These are phyloP conservation scores for Erodium texanum DNA, from an alignment of 441 rosid species.

Conservation along the genomic window DNA sequence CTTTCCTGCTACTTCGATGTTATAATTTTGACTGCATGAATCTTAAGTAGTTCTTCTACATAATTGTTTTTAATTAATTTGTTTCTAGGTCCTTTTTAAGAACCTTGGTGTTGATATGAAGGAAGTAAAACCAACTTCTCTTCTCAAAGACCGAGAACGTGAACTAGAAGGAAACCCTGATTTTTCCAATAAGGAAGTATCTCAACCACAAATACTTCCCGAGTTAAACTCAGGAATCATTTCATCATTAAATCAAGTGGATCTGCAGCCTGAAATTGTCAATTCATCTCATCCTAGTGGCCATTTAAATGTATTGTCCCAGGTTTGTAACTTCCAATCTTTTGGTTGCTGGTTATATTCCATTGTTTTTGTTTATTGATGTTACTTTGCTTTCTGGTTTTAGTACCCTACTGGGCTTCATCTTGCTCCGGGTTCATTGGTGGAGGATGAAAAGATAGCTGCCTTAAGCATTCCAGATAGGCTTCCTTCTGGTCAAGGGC, in stretches of 20 bases:
- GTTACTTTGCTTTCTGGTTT: conserved; percentile 12
- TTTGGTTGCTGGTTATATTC: conserved; percentile 7
- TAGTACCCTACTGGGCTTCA: conserved; percentile 72
- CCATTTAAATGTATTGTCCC: conserved; percentile 58
- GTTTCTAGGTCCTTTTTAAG: conserved; percentile 75
- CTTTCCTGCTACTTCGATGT: neutral
- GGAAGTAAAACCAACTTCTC: conserved; percentile 83
- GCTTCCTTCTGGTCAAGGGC: conserved; percentile 74
- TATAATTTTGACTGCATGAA: neutral
- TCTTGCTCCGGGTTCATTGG: conserved; percentile 50
- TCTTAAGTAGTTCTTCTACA: neutral
- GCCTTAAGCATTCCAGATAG: conserved; percentile 74
- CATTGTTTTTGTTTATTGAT: neutral
- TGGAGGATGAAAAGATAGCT: conserved; percentile 82
- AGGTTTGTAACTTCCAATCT: conserved; percentile 41
- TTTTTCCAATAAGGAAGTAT: conserved; percentile 84
- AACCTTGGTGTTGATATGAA: conserved; percentile 90
- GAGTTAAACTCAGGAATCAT: conserved; percentile 67
- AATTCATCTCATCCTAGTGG: conserved; percentile 61
- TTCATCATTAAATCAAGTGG: conserved; percentile 60
- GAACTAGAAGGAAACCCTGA: conserved; percentile 98
- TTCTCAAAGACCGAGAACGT: conserved; percentile 85
- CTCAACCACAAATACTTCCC: conserved; percentile 64
- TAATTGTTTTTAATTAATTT: conserved; percentile 5
- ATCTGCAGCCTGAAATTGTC: conserved; percentile 72